Base-by-base conservation (phyloP, 164 flowering plant genomes). In the Stephania japonica region DNA sequence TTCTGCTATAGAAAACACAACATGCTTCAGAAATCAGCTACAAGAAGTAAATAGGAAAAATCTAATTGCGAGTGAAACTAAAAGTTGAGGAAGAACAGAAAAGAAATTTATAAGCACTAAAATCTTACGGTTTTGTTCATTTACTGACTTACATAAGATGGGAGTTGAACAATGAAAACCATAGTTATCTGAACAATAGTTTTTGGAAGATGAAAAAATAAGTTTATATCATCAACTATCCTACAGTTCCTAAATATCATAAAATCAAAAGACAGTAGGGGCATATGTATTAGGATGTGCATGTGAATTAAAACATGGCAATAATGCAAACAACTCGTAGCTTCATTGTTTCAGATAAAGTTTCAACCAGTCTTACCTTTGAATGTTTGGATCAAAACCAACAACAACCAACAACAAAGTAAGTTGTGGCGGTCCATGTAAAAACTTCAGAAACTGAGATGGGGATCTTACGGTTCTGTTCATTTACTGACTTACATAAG, bases 341-440 rank as follows among this genome's bases (percentile, higher is more conserved):
- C 6, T 24, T 19, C 9, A 10, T n/a, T 19, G 9, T 59, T n/a
- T 47, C 53, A 47, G 64, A 16, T 21, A 59, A 19, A 19, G 24
- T 59, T 21, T n/a, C 23, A 1, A 16, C n/a, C 4, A 21, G 59
- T 42, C 50, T 72, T 38, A 85, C 90, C 90, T 83, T 76, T 27
- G 78, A 11, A 86, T 75, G 59, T 81, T 75, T 19, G 91, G 85
- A 76, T 87, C 89, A 70, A 42, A 84, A 65, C 91, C 91, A 24
- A 83, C n/a, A n/a, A n/a, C n/a, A n/a, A n/a, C n/a, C n/a, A n/a
- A n/a, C 79, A 43, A 81, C 87, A 75, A 87, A 87, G 76, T 88
- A 88, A 38, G 82, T 78, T 27, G 79, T 59, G 68, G 70, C 75
- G 4, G 81, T 82, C 85, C 85, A 87, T 23, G 81, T 62, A 23